phyloP scores from a whole-genome alignment of 2,329 filamentous ascomycete genomes.

The Pseudogymnoascus sp. region DNA sequence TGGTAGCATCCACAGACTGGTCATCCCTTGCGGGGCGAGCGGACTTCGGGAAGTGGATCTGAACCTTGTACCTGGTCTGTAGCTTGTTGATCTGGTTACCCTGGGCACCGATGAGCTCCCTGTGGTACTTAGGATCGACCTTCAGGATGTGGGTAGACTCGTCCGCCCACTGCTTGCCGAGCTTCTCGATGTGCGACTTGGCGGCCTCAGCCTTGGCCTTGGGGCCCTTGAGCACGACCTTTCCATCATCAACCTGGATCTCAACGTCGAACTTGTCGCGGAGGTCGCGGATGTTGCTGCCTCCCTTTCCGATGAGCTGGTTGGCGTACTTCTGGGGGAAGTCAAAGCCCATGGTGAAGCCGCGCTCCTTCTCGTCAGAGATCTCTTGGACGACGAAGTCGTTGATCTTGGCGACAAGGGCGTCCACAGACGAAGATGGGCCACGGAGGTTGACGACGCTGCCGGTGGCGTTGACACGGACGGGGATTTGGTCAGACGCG shows the following conservation, averaged over 20 bases:
- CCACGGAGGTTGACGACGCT: slow-evolving; percentile 68
- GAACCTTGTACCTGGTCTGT: slow-evolving; percentile 86
- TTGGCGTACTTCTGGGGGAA: slow-evolving; percentile 95
- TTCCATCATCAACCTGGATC: slow-evolving; percentile 87
- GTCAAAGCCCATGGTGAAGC: slow-evolving; percentile 77
- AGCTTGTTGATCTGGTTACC: slow-evolving; percentile 86
- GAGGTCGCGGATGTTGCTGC: slow-evolving; percentile 58
- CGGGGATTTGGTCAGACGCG: slow-evolving; percentile 50
- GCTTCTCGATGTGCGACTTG: slow-evolving; percentile 69
- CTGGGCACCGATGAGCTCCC: slow-evolving; percentile 83
- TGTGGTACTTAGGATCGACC: slow-evolving; percentile 88
- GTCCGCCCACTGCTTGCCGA: slow-evolving; percentile 80
- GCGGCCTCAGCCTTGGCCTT: slow-evolving; percentile 88
- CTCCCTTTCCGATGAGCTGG: slow-evolving; percentile 65
- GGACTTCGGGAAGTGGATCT: slow-evolving; percentile 82
- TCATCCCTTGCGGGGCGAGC: slow-evolving; percentile 63
- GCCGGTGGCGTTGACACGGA: slow-evolving; percentile 52
- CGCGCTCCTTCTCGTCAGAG: slow-evolving; percentile 87
- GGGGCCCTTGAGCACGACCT: slow-evolving; percentile 91
- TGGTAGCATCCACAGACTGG: slow-evolving; percentile 60
- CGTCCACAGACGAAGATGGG: slow-evolving; percentile 63
- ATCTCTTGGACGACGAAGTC: slow-evolving; percentile 82
- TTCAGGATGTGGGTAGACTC: slow-evolving; percentile 82
- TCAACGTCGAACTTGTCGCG: slow-evolving; percentile 62
- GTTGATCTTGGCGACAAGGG: slow-evolving; percentile 64